Base-by-base conservation (phyloP, 2,329 filamentous ascomycete genomes). In the Colletotrichum gigasporum region DNA sequence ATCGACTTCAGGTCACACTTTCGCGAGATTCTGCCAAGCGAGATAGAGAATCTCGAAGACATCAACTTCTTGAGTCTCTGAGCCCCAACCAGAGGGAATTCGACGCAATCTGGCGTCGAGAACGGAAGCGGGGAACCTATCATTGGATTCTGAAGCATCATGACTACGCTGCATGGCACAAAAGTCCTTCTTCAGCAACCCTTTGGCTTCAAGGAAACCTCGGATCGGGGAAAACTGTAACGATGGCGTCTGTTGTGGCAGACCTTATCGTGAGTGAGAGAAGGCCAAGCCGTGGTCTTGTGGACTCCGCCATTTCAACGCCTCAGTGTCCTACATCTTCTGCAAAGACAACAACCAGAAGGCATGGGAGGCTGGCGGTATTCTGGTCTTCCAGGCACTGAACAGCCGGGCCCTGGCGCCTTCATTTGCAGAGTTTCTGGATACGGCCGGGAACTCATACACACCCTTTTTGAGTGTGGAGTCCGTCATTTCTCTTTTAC, bases 91-190 rank as follows among this genome's bases (percentile, higher is more conserved):
- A 61, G 14, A 20, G 9, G 12, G 50, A 41, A 9, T 39, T 41
- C 24, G 48, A 61, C 22, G 54, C 42, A 3, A 55, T 32, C 2
- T 61, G 58, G 58, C 41, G 50, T 4, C 50, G 50, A n/a, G 50
- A 61, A 18, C 58, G 58, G 3, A 48, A 28, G 11, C 37, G 28
- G 11, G 58, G 50, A 2, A 54, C 41, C n/a, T 42, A 28, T 4
- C 3, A 32, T 8, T 35, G 56, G 45, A 22, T 52, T 9, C 14
- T 52, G 4, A 9, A 42, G 20, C 4, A 56, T 10, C 30, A 4
- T 7, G 11, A 9, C 6, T 56, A 56, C 12, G 14, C 14, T 5
- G 22, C 22, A 16, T 56, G 53, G 53, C 20, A 32, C 3, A 14
- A 11, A 7, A 28, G 11, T 11, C 18, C 30, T 4, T 9, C 16